A percentile compares a stretch with the other conserved stretches of the same genome.
Conservation (phyloP, 2,329 filamentous ascomycete genomes). For the Ophiostoma triangulosporum region DNA sequence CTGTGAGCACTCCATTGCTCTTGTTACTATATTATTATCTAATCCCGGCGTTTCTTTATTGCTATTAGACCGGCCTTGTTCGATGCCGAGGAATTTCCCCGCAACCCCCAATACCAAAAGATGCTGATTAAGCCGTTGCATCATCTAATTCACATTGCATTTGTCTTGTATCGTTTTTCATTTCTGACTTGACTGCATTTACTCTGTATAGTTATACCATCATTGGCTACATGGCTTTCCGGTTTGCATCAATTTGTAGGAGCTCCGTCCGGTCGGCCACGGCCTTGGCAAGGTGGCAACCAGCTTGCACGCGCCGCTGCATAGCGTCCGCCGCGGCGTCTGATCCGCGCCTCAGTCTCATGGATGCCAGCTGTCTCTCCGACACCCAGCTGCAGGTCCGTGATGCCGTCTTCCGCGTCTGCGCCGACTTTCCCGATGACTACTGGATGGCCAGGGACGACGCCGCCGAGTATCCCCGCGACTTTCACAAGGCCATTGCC, state of each 20-base stretch:
- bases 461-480: constrained; percentile 54
- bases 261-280: background rate
- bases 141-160: too few species aligned
- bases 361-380: constrained; percentile 8
- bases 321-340: background rate
- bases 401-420: constrained; percentile 11
- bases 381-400: constrained; percentile 12
- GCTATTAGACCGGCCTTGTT: too few species aligned
- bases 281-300: background rate
- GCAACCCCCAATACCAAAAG: too few species aligned
- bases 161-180: too few species aligned
- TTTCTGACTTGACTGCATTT: too few species aligned
- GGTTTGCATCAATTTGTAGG: background rate
- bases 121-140: too few species aligned
- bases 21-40: too few species aligned
- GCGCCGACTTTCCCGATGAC: constrained; percentile 38
- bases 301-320: background rate
- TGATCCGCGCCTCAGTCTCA: constrained; percentile 9
- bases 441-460: constrained; percentile 39
- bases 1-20: too few species aligned
- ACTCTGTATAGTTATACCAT: too few species aligned
- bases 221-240: background rate
- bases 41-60: too few species aligned
- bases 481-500: constrained; percentile 63
- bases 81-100: too few species aligned